Evolutionary conservation across 2,329 filamentous ascomycete genomes (phyloP), one percentile per base, ranked within the genome.

Genomic region (Byssoonygena ceratinophila): DNA sequence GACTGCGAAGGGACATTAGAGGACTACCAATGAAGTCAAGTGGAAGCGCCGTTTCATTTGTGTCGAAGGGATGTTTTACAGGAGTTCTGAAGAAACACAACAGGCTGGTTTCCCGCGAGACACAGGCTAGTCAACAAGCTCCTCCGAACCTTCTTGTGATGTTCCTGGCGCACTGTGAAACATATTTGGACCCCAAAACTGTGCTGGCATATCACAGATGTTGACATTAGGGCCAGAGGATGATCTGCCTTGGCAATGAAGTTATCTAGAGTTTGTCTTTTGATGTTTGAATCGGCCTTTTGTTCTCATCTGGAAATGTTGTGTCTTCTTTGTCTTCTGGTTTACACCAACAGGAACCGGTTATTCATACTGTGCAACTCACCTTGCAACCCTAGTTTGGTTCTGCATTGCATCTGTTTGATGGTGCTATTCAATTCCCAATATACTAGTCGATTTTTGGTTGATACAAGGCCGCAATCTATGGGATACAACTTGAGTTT

Each of bases 11-110:
- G 27, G 9, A n/a, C n/a, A n/a, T 41, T 41, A 18, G 18, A n/a
- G 4, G 6, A 44, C 12, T 12, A 27, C 7, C 12, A 34, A 31
- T n/a, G 29, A 34, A 22, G 16, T 12, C 16, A 1, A 36, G 7
- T 12, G 2, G 44, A 4, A 37, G 7, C n/a, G 23, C 23, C 2
- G 36, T 50, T 50, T 50, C 47, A 50, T 50, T 34, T 34, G 27
- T 34, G 47, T 41, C 39, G 16, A 41, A 40, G 47, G 25, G 14
- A 25, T 43, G 47, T 43, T 43, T 32, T 37, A 41, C 36, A 34
- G 25, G 37, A 7, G 18, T 6, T 12, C 27, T 43, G 25, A 7
- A 32, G 46, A 41, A 49, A 34, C 25, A 20, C n/a, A 20, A 3
- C 16, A 18, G 8, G 16, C 7, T n/a, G 5, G 27, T 27, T 27